Conservation (phyloP, 345 rosid species). For the Arabis hirsuta region DNA sequence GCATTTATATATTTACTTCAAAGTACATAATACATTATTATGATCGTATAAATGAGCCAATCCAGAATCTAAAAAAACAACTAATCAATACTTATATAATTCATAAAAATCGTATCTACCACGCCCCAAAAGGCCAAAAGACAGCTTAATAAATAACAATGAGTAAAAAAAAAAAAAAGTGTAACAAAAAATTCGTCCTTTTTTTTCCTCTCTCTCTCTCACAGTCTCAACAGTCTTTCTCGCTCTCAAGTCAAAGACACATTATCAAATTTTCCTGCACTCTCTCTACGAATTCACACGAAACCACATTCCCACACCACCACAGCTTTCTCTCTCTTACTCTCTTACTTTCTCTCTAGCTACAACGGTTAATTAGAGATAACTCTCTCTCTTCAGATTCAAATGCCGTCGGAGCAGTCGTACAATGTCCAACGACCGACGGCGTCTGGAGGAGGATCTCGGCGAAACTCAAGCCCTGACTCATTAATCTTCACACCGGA, state of each 20-base stretch:
- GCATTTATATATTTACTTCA: too few relatives aligned
- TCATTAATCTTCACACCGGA: constrained; percentile 82
- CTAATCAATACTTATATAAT: background rate
- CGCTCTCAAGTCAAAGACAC: constrained; percentile 29
- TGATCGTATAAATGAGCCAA: too few relatives aligned
- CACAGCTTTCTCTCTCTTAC: constrained; percentile 4
- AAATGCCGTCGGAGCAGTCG: constrained; percentile 56
- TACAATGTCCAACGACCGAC: constrained; percentile 43
- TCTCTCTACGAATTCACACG: constrained; percentile 15
- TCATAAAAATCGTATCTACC: constrained; percentile 4
- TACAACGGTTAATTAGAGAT: too few relatives aligned
- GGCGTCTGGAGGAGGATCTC: constrained; percentile 48
- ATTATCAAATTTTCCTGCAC: constrained; percentile 15
- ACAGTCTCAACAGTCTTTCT: constrained; percentile 3
- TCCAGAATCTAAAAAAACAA: too few relatives aligned
- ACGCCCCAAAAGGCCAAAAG: background rate
- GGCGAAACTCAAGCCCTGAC: constrained; percentile 82
- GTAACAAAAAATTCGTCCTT: background rate
- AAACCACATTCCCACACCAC: constrained; percentile 24
- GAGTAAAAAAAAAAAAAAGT: background rate
- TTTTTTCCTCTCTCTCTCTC: background rate
- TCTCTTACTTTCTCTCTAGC: background rate
- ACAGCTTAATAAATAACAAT: background rate
- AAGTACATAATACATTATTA: too few relatives aligned
- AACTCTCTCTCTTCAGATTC: constrained; percentile 15